Percentiles rank a stretch among this genome's conserved stretches.
These are phyloP conservation scores for Huntiella moniliformis DNA, from an alignment of 2,329 filamentous ascomycete species.

Conservation along the genomic window DNA sequence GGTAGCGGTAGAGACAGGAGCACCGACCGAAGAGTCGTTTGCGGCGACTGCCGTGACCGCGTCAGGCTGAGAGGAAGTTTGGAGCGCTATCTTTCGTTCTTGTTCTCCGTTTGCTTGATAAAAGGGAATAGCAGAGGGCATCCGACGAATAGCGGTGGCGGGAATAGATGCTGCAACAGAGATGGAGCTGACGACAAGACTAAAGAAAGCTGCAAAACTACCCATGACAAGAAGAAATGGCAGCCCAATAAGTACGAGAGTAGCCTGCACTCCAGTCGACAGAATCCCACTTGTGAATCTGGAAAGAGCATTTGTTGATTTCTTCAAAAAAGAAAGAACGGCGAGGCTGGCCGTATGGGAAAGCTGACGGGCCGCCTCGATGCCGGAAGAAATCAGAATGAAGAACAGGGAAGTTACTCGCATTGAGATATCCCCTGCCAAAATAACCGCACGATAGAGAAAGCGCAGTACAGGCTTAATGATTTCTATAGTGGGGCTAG, in stretches of 20 bases:
- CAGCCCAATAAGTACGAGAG: slow-evolving; percentile 4
- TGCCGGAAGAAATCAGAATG: no score
- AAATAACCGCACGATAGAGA: no score
- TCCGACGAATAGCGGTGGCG: slow-evolving; percentile 3
- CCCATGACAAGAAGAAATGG: slow-evolving; percentile 5
- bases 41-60: background rate
- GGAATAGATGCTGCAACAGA: slow-evolving; percentile 8
- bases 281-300: no score
- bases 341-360: no score
- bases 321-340: no score
- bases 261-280: no score
- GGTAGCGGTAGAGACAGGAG: background rate
- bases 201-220: slow-evolving; percentile 5
- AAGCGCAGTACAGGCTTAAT: no score
- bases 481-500: no score
- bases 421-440: no score
- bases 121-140: slow-evolving; percentile 4
- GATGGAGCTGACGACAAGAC: slow-evolving; percentile 8
- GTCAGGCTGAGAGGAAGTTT: background rate
- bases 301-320: no score
- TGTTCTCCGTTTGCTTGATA: background rate
- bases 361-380: no score
- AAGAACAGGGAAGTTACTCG: no score
- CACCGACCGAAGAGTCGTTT: background rate
- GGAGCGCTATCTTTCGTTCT: slow-evolving; percentile 4